Base-by-base conservation (phyloP, 2,329 filamentous ascomycete species). In the Aplosporella prunicola region DNA sequence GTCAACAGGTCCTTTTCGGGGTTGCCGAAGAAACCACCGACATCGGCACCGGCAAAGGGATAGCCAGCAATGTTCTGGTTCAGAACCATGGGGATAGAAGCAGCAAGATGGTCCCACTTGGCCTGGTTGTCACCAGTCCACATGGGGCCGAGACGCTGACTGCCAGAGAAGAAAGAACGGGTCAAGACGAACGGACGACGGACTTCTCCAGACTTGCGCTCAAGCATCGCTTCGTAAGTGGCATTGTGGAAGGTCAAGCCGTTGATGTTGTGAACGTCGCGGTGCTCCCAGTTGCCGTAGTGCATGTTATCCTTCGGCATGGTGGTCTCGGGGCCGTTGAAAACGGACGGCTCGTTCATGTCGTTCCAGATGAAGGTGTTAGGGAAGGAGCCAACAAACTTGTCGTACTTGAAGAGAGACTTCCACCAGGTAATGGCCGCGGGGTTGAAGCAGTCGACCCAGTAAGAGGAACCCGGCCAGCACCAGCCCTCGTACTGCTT, bases 251-350 rank as follows among this genome's bases (percentile, higher is more conserved):
- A 87, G 2, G 91, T 95, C 69, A 96, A 72, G 35, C 91, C 91
- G 58, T 96, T 91, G 50, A 96, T 58, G 61, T 98, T 96, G 69
- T 98, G 91, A 5, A 98, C 67, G 56, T 98, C 91, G 45, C 91
- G 83, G 58, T 98, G 91, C 61, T 98, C 91, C 91, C 91, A 98
- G 53, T 82, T 76, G 35, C 76, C 88, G 52, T 82, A 67, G 57
- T 98, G 91, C 20, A 98, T 63, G 57, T 98, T 98, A 67, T 98
- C 91, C 63, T 95, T 95, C 44, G 91, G 91, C 88, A 96, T 96
- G 5, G 89, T 96, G 3, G 87, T 93, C 61, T 98, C 91, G 0
- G 91, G 91, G 0, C 91, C 91, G 57, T 96, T 96, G 69, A 98
- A 98, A 2, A 98, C 91, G 0, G 91, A 96, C 0, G 91, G 91